Evolutionary conservation across 371 early-diverging fungal genomes (phyloP), one percentile per base, ranked within the genome.

Genomic region (Actinomortierella wolfii): DNA sequence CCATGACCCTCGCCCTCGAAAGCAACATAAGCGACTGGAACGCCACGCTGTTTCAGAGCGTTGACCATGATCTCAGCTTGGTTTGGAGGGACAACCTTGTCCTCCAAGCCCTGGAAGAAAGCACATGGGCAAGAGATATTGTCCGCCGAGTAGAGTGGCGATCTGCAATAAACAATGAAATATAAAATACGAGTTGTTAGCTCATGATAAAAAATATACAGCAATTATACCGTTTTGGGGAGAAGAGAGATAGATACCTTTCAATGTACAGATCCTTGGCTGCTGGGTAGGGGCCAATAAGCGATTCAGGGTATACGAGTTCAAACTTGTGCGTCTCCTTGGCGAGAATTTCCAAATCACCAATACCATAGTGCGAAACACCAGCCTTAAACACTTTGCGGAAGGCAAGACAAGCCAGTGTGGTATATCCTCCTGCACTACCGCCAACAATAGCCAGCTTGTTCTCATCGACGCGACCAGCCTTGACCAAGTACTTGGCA

Each of bases 321-420:
- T 92, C 93, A 66, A 92, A 91, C 68, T 90, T 92, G 78, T 91
- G 92, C 1, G 91, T 90, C 55, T 89, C 86, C 67, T 86, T 80
- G 43, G 85, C 85, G 59, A 91, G 61, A 2, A 82, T 71, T 28
- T 83, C 81, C 39, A 92, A 77, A 56, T 90, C 89, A 0, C 88
- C 89, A 45, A 91, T 85, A 40, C 91, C 93, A 54, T 86, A 90
- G 15, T 78, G 77, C 46, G 83, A 84, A 42, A 86, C 84, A 8
- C 89, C 91, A 2, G 87, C 89, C 43, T 83, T 83, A 77, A 91
- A 91, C 17, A 90, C 90, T n/a, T 86, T 78, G 8, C 85, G 81
- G 79, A 91, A 90, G 15, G 91, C 86, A 40, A 89, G 52, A 47
- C 84, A 78, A 1, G 90, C 87, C 66, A 90, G 70, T 0, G 87